Evolutionary conservation across 768 basidiomycete genomes (phyloP), one percentile per base, ranked within the genome.

Genomic region (Amanita rubescens): DNA sequence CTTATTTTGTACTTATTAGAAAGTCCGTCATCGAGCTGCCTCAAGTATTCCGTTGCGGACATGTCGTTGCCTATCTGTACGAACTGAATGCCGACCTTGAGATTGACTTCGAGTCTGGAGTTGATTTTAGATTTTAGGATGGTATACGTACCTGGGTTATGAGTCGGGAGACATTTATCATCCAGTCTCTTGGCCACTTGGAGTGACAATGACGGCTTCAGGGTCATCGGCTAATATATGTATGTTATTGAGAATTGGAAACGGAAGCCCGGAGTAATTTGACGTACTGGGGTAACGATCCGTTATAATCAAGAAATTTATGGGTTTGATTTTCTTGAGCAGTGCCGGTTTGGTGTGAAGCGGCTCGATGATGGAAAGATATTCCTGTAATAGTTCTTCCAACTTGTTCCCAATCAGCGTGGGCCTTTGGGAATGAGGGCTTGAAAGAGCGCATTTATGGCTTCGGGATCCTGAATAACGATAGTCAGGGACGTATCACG

Each of bases 71-170:
- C 87, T 33, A 90, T 79, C 64, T 89, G 87, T 1, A 90, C 76
- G 48, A 90, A 85, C 57, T 86, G 84, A 24, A 87, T 76, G 0
- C 85, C 82, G 15, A 86, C 70, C 77, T 86, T 62, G 1, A n/a
- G 27, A 43, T 33, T 34, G 27, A 9, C 22, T 51, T 20, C 51
- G 39, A 39, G 25, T n/a, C 14, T 19, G 25, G 10, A 34, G n/a
- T n/a, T n/a, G n/a, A n/a, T n/a, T n/a, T n/a, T 3, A 44, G 12
- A 33, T 25, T 45, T 37, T 8, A n/a, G 37, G 35, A 15, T 3
- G 33, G 33, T 11, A 34, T n/a, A 55, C 54, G 52, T 7, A 84
- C 77, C 70, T 85, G 84, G 8, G 71, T 66, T 9, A 80, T 66
- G n/a, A n/a, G n/a, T n/a, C 0, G 82, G 80, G 58, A 72, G 76